Percentiles rank a stretch among this genome's conserved stretches.
phyloP scores from a whole-genome alignment of 1,284 basidiomycete genomes.

The Fomitopsis palustris region DNA sequence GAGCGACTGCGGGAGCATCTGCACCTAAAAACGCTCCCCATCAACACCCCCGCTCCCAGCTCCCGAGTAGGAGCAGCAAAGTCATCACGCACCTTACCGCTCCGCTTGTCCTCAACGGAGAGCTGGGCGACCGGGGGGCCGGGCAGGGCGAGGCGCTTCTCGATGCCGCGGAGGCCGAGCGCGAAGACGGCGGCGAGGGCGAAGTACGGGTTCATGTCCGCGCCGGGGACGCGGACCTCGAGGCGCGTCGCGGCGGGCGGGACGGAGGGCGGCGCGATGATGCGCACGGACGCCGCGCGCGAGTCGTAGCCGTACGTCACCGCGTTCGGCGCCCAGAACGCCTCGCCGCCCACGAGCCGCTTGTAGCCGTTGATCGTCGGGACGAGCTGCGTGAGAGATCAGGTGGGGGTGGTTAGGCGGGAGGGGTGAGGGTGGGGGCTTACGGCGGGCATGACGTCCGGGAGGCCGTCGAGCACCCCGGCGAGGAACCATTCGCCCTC shows the following conservation, averaged over 20 bases:
- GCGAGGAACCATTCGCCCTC: constrained; percentile 92
- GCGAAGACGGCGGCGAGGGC: constrained; percentile 85
- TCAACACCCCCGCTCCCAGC: neutral
- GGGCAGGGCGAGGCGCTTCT: constrained; percentile 68
- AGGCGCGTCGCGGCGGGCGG: constrained; percentile 80
- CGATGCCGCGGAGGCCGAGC: constrained; percentile 84
- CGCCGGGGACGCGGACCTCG: constrained; percentile 92
- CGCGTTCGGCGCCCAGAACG: constrained; percentile 94
- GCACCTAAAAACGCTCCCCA: constrained; percentile 41
- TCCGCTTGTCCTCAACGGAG: constrained; percentile 51
- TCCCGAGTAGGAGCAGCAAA: neutral
- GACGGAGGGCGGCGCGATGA: constrained; percentile 87
- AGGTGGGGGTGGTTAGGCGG: neutral
- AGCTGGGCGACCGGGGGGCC: constrained; percentile 69
- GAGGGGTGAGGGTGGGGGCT: neutral
- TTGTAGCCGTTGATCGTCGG: constrained; percentile 99
- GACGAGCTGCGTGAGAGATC: constrained; percentile 54
- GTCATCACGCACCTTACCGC: constrained; percentile 43
- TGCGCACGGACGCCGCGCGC: constrained; percentile 85
- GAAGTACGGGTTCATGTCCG: constrained; percentile 93
- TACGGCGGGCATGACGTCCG: constrained; percentile 48
- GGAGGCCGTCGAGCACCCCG: constrained; percentile 84
- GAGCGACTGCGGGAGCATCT: constrained; percentile 74
- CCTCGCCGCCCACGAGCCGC: constrained; percentile 90
- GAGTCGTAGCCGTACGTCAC: constrained; percentile 95